Evolutionary conservation across 352 stramenopile species (phyloP).

Genomic region (Phytopythium aichiense): DNA sequence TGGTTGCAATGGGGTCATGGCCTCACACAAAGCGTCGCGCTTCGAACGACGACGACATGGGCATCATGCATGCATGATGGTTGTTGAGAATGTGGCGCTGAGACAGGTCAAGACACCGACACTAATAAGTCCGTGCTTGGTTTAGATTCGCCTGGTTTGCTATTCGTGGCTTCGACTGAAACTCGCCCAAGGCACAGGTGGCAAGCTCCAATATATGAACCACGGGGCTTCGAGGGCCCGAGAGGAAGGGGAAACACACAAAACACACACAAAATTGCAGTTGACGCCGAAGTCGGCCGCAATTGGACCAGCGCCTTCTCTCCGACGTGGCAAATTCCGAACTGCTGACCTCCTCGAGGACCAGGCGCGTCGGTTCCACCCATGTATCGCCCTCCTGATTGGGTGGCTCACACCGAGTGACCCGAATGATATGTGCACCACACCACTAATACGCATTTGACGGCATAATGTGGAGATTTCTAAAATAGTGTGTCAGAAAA

Average conservation of each 20-base stretch:
- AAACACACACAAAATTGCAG: not conserved
- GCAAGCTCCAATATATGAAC: slow-evolving; percentile 68
- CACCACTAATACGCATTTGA: not conserved
- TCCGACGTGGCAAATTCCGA: slow-evolving; percentile 17
- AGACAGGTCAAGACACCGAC: slow-evolving; percentile 85
- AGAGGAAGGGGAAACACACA: slow-evolving; percentile 4
- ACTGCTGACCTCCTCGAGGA: slow-evolving; percentile 9
- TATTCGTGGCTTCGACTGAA: slow-evolving; percentile 83
- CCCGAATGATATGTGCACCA: slow-evolving; percentile 7
- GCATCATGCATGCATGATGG: slow-evolving; percentile 8
- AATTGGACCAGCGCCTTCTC: not conserved
- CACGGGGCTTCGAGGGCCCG: slow-evolving; percentile 23
- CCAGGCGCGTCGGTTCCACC: not conserved
- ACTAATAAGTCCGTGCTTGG: slow-evolving; percentile 63
- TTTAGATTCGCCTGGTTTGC: slow-evolving; percentile 78
- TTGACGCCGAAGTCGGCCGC: too few relatives aligned
- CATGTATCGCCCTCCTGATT: slow-evolving; percentile 3
- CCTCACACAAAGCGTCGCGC: too few relatives aligned
- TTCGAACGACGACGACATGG: too few relatives aligned
- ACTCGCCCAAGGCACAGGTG: slow-evolving; percentile 75
- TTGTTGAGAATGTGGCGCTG: slow-evolving; percentile 56
- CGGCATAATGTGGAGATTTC: not conserved
- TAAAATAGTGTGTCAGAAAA: not conserved
- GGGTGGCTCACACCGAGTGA: slow-evolving; percentile 16
- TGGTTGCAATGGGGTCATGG: too few relatives aligned